Evolutionary conservation across 345 rosid genomes (phyloP).

Genomic region (Carallia pectinifolia): DNA sequence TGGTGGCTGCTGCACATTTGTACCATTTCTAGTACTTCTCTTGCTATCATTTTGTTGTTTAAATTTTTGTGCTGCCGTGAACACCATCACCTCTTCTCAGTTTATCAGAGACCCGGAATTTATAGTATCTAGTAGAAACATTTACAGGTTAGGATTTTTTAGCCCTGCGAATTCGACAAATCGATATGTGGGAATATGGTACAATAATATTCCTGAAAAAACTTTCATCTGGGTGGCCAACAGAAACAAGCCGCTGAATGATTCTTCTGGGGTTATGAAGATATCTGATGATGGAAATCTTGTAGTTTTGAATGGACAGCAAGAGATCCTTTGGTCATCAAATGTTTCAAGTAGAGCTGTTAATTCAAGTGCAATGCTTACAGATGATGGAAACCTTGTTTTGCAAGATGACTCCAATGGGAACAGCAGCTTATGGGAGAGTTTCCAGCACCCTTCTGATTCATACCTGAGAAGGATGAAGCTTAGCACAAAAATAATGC

Average conservation of each 20-base stretch:
- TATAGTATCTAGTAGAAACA: no score
- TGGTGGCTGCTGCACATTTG: no score
- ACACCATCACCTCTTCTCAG: no score
- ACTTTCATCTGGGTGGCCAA: slow-evolving; percentile 72
- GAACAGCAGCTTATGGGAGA: slow-evolving; percentile 10
- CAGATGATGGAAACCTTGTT: slow-evolving; percentile 8
- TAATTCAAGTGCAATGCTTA: slow-evolving; percentile 10
- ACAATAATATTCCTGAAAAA: slow-evolving; percentile 30
- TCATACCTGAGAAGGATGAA: slow-evolving; percentile 27
- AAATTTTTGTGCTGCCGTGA: no score
- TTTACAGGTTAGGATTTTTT: slow-evolving; percentile 60
- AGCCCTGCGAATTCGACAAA: slow-evolving; percentile 39
- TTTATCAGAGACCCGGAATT: no score
- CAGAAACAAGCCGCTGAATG: slow-evolving; percentile 47
- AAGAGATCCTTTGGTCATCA: slow-evolving; percentile 45
- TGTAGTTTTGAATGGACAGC: slow-evolving; percentile 39
- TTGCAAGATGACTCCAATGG: neutral
- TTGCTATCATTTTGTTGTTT: no score
- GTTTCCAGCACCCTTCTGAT: slow-evolving; percentile 23
- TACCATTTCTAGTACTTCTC: no score
- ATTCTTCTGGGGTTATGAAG: slow-evolving; percentile 38
- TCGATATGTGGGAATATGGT: slow-evolving; percentile 68
- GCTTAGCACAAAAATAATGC: neutral
- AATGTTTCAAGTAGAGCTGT: neutral
- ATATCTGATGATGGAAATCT: slow-evolving; percentile 54